Evolutionary conservation across 2,329 filamentous ascomycete species (phyloP).

Genomic region (Pestalotiopsis sp.): DNA sequence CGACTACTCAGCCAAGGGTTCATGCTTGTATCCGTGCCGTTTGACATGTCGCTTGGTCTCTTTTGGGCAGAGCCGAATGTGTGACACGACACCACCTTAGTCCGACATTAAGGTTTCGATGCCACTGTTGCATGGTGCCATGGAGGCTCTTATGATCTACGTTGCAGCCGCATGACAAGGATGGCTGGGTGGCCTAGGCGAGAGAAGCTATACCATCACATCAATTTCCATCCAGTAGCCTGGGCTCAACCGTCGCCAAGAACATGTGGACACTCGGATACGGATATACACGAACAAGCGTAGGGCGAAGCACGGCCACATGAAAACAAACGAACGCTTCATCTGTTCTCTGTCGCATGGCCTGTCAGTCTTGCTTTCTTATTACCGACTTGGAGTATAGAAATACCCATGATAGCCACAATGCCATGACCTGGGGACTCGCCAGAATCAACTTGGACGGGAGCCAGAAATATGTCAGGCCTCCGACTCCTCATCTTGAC

Average conservation of each 20-base stretch:
- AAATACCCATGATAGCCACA: background rate
- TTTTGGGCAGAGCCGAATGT: background rate
- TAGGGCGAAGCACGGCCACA: background rate
- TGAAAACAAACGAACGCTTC: background rate
- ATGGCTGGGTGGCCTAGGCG: background rate
- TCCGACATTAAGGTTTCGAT: conserved; percentile 5
- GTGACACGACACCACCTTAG: background rate
- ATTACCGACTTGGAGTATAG: background rate
- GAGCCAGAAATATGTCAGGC: background rate
- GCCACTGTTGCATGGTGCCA: background rate
- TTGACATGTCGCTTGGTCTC: background rate
- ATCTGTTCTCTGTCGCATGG: background rate
- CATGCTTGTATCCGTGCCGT: conserved; percentile 2
- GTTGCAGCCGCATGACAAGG: background rate
- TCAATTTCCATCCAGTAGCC: background rate
- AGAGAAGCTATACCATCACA: background rate
- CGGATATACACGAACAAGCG: background rate
- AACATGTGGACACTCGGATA: background rate
- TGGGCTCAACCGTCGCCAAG: background rate
- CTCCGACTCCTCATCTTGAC: background rate
- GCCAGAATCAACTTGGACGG: background rate
- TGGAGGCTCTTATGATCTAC: conserved; percentile 1
- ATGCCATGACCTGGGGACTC: background rate
- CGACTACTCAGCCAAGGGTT: background rate
- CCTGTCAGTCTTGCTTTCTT: background rate